Percentiles rank a stretch among this genome's conserved stretches.
These are phyloP conservation scores for Cystobasidium onofrii DNA, from an alignment of 768 basidiomycete genomes.

Conservation along the genomic window DNA sequence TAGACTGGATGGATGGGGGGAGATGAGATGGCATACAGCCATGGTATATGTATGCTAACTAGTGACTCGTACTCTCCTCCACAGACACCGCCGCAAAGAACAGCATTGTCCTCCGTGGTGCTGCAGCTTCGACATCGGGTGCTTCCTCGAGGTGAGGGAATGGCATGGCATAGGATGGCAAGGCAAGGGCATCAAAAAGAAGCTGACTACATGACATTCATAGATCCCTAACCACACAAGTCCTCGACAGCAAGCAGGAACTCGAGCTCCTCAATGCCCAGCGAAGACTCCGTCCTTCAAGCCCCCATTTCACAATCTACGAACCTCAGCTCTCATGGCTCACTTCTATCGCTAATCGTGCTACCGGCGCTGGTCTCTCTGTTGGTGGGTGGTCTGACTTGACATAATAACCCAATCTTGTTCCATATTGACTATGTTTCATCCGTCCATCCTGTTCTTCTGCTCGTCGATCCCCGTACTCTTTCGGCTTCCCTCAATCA, in stretches of 20 bases:
- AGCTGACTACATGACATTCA: background rate
- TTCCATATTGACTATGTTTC: slow-evolving; percentile 1
- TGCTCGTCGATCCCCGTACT: background rate
- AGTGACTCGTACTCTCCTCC: background rate
- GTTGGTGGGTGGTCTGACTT: too few relatives aligned
- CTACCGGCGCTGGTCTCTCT: slow-evolving; percentile 72
- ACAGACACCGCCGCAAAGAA: slow-evolving; percentile 17
- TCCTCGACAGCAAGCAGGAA: slow-evolving; percentile 41
- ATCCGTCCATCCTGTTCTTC: background rate
- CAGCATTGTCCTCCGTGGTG: background rate
- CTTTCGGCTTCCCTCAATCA: too few relatives aligned
- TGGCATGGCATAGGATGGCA: background rate
- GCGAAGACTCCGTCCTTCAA: slow-evolving; percentile 75
- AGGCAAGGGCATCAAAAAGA: too few relatives aligned
- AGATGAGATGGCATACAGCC: too few relatives aligned
- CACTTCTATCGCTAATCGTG: slow-evolving; percentile 73
- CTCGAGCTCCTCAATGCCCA: slow-evolving; percentile 68
- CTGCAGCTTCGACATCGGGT: background rate
- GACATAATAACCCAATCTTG: too few relatives aligned
- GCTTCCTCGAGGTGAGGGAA: background rate
- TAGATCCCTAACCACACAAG: slow-evolving; percentile 44
- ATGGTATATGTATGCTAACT: too few relatives aligned
- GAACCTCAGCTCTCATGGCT: slow-evolving; percentile 85
- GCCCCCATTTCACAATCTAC: slow-evolving; percentile 95
- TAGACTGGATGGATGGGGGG: background rate